Base-by-base conservation (phyloP, 1,284 basidiomycete genomes). In the Irpex lacteus region DNA sequence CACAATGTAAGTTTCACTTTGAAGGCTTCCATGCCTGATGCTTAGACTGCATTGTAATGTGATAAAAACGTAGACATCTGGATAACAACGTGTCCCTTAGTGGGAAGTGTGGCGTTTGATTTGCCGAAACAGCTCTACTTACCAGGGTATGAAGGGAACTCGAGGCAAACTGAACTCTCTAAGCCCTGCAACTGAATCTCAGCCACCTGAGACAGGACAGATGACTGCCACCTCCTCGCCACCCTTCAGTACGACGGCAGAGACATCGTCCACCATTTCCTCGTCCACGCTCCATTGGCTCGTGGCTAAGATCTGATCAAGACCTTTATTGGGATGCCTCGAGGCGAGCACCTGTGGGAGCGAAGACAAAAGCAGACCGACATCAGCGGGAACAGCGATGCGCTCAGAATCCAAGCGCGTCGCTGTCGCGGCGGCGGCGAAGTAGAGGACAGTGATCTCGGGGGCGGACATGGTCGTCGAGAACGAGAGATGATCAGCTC, bases 161-260 rank as follows among this genome's bases (percentile, higher is more conserved):
- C 32, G 32, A 34, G 32, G 32, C 32, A 34, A 6, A 34, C 32
- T 3, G 1, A 34, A 34, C 32, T 34, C 32, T 34, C 40, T 4
- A 11, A 4, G n/a, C 40, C 40, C 40, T 11, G 40, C 40, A 13
- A n/a, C n/a, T 47, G 11, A 4, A 47, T 47, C 13, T 50, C 64
- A 92, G 26, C 91, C 91, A 5, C 93, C 92, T 61, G 89, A 92
- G 0, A 94, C 92, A 4, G 91, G 92, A 68, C 90, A 91, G 57
- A 95, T 94, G 37, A 93, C 81, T 19, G 88, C 91, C 3, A 94
- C 85, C 69, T 91, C 89, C 73, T 94, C 90, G 11, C 91, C 91
- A 7, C 90, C 90, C 49, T 75, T 81, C 54, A 94, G 73, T 11
- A 78, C 63, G n/a, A 83, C 76, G 7, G 74, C 70, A 9, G 79